Evolutionary conservation across 208 protist genomes (phyloP), one percentile per base, ranked within the genome.

Genomic region (Herpetomonas tarakana): DNA sequence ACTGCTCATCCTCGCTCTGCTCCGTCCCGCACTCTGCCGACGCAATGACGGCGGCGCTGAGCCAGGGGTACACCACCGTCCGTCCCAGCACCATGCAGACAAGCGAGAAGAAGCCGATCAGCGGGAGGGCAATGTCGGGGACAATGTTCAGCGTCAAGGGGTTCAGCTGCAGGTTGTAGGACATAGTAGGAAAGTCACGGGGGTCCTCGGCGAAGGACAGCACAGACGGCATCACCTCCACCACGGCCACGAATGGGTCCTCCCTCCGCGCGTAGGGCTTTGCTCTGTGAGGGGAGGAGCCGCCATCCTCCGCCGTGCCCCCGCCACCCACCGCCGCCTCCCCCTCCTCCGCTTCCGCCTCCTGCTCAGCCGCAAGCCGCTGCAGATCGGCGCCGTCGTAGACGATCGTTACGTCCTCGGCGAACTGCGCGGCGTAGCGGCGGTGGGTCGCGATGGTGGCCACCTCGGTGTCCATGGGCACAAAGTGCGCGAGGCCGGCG

Each of bases 401-500:
- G 35, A 19, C 35, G 16, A 73, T 51, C 19, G 45, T 55, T 39
- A 73, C 70, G 9, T 76, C 62, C n/a, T 19, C 18, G 19, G 47
- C 45, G 25, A 81, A 74, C 30, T 52, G 35, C 12, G 52, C 51
- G 3, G 59, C 62, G 45, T 62, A 55, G 46, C 38, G 46, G 1
- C 28, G 21, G 21, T 68, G 65, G 41, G 60, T 71, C 26, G 49
- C 26, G 7, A 83, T 65, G 1, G 68, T 50, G 0, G 62, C 29
- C 55, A 83, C 35, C 50, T 79, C 66, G 31, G 76, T 83, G 58
- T 79, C 76, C 45, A 74, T 71, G 18, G 65, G 76, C 55, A 46
- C 49, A 7, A 54, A 41, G 35, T 6, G 9, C 35, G 35, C 35
- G 6, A 41, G 35, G 9, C 35, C 35, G 14, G 35, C 35, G 35